Conservation (phyloP, 176 grass and related monocot genomes). For the Bromus sterilis region DNA sequence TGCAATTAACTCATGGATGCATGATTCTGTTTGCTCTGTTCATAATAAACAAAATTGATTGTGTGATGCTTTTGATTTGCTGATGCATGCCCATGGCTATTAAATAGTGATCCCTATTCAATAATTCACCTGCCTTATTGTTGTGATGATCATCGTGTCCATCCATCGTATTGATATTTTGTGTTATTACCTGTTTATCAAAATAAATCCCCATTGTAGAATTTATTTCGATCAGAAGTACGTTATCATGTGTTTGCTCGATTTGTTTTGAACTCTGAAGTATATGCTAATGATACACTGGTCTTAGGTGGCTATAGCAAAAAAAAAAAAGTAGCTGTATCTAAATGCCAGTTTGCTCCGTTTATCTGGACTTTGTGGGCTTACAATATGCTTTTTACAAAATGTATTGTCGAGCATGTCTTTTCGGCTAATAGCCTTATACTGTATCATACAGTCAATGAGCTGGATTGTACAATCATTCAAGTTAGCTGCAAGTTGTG, state of each 20-base stretch:
- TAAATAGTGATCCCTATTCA: not conserved
- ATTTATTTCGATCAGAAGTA: not conserved
- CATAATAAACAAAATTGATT: not conserved
- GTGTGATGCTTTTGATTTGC: constrained; percentile 2
- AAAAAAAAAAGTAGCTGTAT: not conserved
- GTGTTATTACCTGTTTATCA: not conserved
- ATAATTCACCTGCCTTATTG: not conserved
- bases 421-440: not conserved
- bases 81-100: not conserved
- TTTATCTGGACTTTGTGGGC: not conserved
- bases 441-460: not conserved
- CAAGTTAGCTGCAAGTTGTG: not conserved
- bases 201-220: not conserved
- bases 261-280: not conserved
- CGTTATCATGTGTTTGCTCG: not conserved
- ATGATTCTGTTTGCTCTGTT: not conserved
- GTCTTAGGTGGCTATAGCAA: not conserved
- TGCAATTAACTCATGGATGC: not conserved
- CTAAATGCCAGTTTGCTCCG: not conserved
- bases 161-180: not conserved
- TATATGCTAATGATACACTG: not conserved
- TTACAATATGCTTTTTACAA: not conserved
- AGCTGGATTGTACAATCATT: not conserved
- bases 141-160: not conserved
- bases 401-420: not conserved